A percentile compares a stretch with the other conserved stretches of the same genome.
These are phyloP conservation scores for Eucalyptus guilfoylei DNA, from an alignment of 345 rosid genomes.

Conservation along the genomic window DNA sequence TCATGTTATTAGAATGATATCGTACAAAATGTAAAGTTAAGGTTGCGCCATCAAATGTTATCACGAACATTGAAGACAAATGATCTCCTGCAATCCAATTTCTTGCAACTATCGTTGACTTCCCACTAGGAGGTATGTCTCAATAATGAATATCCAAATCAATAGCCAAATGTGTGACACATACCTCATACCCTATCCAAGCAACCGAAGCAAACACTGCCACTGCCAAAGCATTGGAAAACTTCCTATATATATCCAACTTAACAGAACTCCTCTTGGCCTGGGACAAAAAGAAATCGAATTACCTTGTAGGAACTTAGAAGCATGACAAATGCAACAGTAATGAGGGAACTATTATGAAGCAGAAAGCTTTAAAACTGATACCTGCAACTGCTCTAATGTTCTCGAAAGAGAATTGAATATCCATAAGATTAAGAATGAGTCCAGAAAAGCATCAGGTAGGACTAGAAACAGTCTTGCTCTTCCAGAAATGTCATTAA, in stretches of 20 bases:
- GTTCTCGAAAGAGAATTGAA: conserved; percentile 83
- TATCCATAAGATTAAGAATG: conserved; percentile 92
- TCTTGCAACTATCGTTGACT: neutral
- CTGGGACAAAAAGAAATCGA: conserved; percentile 18
- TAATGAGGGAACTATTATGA: neutral
- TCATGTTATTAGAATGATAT: neutral
- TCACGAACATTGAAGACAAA: neutral
- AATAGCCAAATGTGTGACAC: neutral
- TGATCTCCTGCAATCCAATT: neutral
- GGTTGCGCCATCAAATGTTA: neutral
- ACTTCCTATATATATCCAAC: conserved; percentile 90
- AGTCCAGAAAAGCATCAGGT: conserved; percentile 91
- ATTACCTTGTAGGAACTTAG: neutral
- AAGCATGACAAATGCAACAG: neutral
- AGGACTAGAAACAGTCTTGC: conserved; percentile 80
- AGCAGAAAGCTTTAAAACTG: neutral
- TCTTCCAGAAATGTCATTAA: conserved; percentile 86
- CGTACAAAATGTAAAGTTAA: neutral
- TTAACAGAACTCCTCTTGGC: conserved; percentile 73
- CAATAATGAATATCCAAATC: neutral
- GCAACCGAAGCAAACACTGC: conserved; percentile 78
- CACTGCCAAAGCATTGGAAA: conserved; percentile 79
- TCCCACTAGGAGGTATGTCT: neutral
- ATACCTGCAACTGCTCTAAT: conserved; percentile 84
- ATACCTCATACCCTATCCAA: conserved; percentile 91